Base-by-base conservation (phyloP, 768 basidiomycete genomes). In the Rhizopogon sp. region DNA sequence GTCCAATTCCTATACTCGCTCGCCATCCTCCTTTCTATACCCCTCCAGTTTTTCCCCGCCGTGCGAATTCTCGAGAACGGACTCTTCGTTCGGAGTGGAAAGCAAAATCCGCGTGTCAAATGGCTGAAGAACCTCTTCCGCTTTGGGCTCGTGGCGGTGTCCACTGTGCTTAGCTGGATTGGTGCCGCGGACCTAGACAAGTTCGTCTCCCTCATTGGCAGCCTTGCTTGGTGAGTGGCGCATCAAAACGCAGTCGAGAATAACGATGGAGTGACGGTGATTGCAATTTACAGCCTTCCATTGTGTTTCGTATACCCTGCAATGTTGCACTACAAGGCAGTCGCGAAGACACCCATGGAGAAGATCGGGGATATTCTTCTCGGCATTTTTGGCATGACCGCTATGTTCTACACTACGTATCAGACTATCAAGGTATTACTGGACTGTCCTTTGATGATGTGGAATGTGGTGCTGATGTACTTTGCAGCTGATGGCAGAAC, bases 31-130 rank as follows among this genome's bases (percentile, higher is more conserved):
- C 81, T 93, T 42, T 97, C 94, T 13, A 87, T 90, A 7, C 94
- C 96, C 1, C 82, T 98, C 1, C 95, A 98, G 70, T 85, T 98
- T 54, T 98, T 98, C 91, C 97, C 97, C 0, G 97, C 96, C 3
- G 86, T 96, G 45, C 85, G 97, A 52, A 98, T 99, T 65, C 83
- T 98, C 73, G 97, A 99, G 78, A 96, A 98, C 65, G 95, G 90
- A 3, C 64, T 98, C 29, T 98, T 98, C 68, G 84, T 84, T 43
- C 81, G 81, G 47, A 93, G 90, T 62, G 97, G 97, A 46, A 98
- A 98, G 70, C 77, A 69, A 50, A 79, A 93, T 67, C 60, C 74
- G 35, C 78, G 82, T 54, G 89, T 98, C 67, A 98, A 99, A 69
- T 98, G 96, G 97, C 76, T 84, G 63, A 99, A 99, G 84, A 99